phyloP scores from a whole-genome alignment of 208 protist species.

The Crithidia expoeki region DNA sequence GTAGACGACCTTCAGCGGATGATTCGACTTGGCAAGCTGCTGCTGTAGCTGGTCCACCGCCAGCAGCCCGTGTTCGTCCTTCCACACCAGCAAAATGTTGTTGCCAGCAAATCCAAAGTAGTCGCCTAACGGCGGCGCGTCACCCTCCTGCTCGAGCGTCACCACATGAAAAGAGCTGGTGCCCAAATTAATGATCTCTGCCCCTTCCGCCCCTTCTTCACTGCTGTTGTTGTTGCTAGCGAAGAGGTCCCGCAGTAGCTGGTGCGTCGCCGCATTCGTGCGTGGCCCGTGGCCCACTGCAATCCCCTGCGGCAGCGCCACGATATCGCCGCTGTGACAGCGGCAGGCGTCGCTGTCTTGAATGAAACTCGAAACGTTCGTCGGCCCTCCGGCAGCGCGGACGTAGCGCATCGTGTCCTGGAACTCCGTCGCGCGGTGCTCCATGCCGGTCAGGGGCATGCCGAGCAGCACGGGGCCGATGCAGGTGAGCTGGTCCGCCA shows the following conservation, averaged over 20 bases:
- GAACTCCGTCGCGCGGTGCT: slow-evolving; percentile 88
- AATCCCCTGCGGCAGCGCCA: slow-evolving; percentile 82
- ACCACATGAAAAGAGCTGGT: slow-evolving; percentile 69
- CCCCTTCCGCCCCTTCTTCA: not conserved
- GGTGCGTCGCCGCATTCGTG: slow-evolving; percentile 84
- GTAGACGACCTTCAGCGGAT: slow-evolving; percentile 65
- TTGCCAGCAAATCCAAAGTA: slow-evolving; percentile 94
- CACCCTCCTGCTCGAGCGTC: slow-evolving; percentile 89
- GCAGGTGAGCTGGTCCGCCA: slow-evolving; percentile 81
- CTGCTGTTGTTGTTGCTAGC: not conserved
- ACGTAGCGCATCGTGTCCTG: slow-evolving; percentile 91
- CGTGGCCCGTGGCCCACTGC: slow-evolving; percentile 87
- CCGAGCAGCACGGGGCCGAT: slow-evolving; percentile 82
- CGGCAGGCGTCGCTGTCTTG: slow-evolving; percentile 86
- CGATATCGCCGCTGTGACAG: slow-evolving; percentile 89
- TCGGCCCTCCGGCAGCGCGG: slow-evolving; percentile 75
- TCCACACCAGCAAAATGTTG: slow-evolving; percentile 87
- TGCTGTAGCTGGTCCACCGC: slow-evolving; percentile 92
- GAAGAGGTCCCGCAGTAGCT: slow-evolving; percentile 80
- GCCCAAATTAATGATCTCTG: slow-evolving; percentile 6
- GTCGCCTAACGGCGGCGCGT: slow-evolving; percentile 90
- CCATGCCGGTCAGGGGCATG: slow-evolving; percentile 84
- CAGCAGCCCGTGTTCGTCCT: slow-evolving; percentile 91
- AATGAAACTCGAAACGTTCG: slow-evolving; percentile 72
- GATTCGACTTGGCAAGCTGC: slow-evolving; percentile 28